These are phyloP conservation scores for Globisporangium paroecandrum DNA, from an alignment of 352 stramenopile species.

Conservation along the genomic window DNA sequence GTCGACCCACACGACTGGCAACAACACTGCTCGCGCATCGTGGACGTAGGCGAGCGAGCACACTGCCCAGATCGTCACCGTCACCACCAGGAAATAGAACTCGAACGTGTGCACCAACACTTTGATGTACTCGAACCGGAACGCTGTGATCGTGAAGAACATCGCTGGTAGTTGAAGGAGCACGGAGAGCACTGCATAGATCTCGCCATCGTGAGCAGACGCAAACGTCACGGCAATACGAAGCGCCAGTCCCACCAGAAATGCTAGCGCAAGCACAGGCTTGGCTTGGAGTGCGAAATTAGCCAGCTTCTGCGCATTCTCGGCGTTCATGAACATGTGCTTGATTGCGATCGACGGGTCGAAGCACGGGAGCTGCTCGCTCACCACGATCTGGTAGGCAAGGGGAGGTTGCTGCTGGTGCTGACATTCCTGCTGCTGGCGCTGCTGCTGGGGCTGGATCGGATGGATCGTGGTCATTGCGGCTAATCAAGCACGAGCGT, in stretches of 20 bases:
- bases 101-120: constrained; percentile 8
- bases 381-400: constrained; percentile 7
- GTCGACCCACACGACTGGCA: constrained; percentile 9
- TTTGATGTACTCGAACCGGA: constrained; percentile 4
- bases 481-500: background rate
- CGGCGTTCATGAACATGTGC: constrained; percentile 1
- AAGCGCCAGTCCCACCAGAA: background rate
- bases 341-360: constrained; percentile 6
- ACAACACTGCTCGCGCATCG: background rate
- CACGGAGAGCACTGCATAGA: background rate
- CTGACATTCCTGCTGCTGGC: background rate
- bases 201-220: background rate
- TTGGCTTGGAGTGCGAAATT: background rate
- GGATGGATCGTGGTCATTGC: background rate
- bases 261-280: background rate
- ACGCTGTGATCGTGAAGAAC: background rate
- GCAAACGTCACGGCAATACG: background rate
- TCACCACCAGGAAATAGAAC: constrained; percentile 2
- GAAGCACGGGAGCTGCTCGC: constrained; percentile 10
- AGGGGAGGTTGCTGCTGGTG: background rate
- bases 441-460: background rate
- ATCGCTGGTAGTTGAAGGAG: background rate
- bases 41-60: background rate
- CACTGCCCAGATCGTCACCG: background rate
- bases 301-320: background rate